These are phyloP conservation scores for Henckelia pumila DNA, from an alignment of 257 asterid species.

Conservation along the genomic window DNA sequence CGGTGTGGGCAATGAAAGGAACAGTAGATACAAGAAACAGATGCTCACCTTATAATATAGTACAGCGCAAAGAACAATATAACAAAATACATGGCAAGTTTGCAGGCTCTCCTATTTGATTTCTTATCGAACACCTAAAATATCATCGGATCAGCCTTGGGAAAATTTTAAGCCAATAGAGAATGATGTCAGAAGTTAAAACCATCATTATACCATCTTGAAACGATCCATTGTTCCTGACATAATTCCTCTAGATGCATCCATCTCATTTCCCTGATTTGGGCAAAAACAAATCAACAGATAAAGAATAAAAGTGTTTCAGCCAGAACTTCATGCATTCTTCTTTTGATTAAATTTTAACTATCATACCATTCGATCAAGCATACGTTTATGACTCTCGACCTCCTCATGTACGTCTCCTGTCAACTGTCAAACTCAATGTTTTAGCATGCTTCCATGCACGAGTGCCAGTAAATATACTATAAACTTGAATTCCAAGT, in stretches of 20 bases:
- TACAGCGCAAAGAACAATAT: conserved; percentile 59
- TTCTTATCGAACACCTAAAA: conserved; percentile 88
- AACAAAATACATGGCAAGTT: conserved; percentile 68
- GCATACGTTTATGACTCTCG: conserved; percentile 79
- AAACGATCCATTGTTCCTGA: conserved; percentile 92
- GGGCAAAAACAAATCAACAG: conserved; percentile 18
- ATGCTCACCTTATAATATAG: conserved; percentile 63
- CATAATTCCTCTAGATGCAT: conserved; percentile 86
- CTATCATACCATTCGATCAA: conserved; percentile 66
- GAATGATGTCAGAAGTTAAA: conserved; percentile 3
- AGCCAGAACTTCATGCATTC: background rate
- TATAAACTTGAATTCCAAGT: too few species aligned
- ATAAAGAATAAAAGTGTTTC: conserved; percentile 4
- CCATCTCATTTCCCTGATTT: conserved; percentile 84
- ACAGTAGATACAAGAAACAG: conserved; percentile 22
- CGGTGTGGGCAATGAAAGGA: conserved; percentile 1
- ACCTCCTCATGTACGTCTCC: conserved; percentile 96
- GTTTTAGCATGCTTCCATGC: conserved; percentile 1
- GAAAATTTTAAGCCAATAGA: conserved; percentile 1
- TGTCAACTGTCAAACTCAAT: conserved; percentile 65
- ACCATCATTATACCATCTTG: conserved; percentile 56
- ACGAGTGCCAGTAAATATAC: too few species aligned
- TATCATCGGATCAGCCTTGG: conserved; percentile 27
- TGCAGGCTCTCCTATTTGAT: conserved; percentile 73
- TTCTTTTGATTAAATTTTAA: conserved; percentile 7